These are phyloP conservation scores for Cordia subcordata DNA, from an alignment of 257 asterid species.

Conservation along the genomic window DNA sequence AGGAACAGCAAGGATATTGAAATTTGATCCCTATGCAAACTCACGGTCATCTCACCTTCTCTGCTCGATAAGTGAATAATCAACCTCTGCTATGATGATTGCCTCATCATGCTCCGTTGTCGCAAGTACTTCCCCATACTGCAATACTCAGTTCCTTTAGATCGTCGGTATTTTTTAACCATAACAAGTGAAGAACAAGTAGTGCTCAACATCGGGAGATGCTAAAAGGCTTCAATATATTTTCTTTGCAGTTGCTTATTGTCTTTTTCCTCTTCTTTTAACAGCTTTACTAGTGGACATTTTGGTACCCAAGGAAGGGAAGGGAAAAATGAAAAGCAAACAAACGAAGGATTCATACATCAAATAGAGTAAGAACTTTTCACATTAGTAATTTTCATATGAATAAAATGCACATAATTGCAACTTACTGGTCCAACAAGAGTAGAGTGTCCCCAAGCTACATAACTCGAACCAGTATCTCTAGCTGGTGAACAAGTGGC, in stretches of 20 bases:
- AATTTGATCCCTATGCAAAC: background rate
- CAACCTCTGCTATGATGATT: constrained; percentile 61
- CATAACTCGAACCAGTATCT: constrained; percentile 63
- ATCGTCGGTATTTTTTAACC: constrained; percentile 2
- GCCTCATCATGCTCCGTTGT: constrained; percentile 87
- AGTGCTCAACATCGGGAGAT: no score
- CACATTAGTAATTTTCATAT: background rate
- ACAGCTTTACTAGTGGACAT: no score
- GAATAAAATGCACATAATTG: background rate
- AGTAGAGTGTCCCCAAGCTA: constrained; percentile 95
- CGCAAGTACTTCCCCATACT: constrained; percentile 93
- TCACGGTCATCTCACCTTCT: constrained; percentile 48
- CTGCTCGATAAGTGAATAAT: constrained; percentile 74
- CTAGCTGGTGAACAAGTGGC: constrained; percentile 94
- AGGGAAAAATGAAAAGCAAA: no score
- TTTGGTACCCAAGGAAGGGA: no score
- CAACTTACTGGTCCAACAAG: constrained; percentile 86
- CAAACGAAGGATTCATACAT: background rate
- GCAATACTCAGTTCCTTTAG: constrained; percentile 33
- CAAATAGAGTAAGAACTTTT: background rate
- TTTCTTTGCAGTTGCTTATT: no score
- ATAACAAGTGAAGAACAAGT: no score
- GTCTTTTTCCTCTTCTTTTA: no score
- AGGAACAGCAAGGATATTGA: background rate
- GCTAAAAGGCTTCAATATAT: no score